Evolutionary conservation across 164 flowering plant genomes (phyloP).

Genomic region (Berberis thunbergii): DNA sequence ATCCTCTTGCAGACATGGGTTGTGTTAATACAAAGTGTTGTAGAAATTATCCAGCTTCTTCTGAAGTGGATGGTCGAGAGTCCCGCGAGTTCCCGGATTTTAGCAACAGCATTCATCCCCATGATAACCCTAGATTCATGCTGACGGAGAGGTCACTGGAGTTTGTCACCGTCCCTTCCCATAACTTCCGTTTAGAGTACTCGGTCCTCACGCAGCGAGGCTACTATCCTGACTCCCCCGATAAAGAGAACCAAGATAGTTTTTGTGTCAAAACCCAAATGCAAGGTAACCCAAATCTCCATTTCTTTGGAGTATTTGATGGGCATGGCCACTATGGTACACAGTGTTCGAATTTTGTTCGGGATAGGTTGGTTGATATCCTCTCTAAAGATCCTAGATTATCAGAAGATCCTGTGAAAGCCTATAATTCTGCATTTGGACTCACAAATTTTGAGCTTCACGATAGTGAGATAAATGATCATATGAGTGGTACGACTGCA

Average conservation of each 20-base stretch:
- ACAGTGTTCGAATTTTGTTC: constrained; percentile 74
- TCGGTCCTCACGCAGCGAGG: constrained; percentile 73
- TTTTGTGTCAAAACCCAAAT: constrained; percentile 59
- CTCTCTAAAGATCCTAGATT: constrained; percentile 44
- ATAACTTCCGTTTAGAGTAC: constrained; percentile 50
- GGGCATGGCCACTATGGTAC: constrained; percentile 90
- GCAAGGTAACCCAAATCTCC: constrained; percentile 80
- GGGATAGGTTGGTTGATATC: constrained; percentile 57
- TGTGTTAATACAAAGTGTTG: constrained; percentile 77
- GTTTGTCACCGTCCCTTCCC: constrained; percentile 54
- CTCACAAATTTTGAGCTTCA: constrained; percentile 57
- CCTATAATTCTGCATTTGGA: constrained; percentile 58
- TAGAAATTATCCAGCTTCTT: constrained; percentile 32
- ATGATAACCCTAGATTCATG: constrained; percentile 11
- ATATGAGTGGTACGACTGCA: constrained; percentile 96
- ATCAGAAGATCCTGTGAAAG: constrained; percentile 67
- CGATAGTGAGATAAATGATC: constrained; percentile 74
- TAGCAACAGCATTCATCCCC: constrained; percentile 4
- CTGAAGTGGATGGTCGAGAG: constrained; percentile 28
- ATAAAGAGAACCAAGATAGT: constrained; percentile 86
- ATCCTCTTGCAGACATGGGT: constrained; percentile 40
- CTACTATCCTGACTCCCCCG: constrained; percentile 80
- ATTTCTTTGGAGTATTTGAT: constrained; percentile 97
- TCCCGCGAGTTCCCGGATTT: constrained; percentile 8
- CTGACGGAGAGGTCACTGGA: constrained; percentile 47